Percentiles rank a stretch among this genome's conserved stretches.
Evolutionary conservation across 345 rosid genomes (phyloP).

Genomic region (Schrenkiella parvula): DNA sequence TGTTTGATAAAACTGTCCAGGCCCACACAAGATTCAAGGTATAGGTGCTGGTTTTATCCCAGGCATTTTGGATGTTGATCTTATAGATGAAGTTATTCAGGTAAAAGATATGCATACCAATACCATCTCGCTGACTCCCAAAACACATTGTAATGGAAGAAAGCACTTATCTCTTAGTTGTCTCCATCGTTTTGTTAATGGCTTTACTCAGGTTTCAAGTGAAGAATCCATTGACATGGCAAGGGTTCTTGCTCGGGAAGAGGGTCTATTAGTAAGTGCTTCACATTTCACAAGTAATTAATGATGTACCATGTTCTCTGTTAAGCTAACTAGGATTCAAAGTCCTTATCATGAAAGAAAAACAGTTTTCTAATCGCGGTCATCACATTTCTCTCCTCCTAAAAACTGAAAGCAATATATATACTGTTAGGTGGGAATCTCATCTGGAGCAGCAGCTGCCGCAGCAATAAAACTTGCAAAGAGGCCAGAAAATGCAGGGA

Average conservation of each 20-base stretch:
- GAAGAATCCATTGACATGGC: no score
- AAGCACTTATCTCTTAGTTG: no score
- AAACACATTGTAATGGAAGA: neutral
- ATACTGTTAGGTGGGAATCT: constrained; percentile 96
- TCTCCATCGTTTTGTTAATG: neutral
- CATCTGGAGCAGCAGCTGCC: constrained; percentile 83
- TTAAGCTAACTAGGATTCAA: no score
- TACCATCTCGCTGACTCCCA: neutral
- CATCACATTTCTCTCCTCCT: no score
- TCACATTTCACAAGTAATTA: no score
- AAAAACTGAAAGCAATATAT: no score
- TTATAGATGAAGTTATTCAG: constrained; percentile 79
- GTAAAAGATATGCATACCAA: constrained; percentile 29
- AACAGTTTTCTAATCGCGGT: no score
- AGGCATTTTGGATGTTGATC: constrained; percentile 63
- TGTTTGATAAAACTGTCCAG: constrained; percentile 36
- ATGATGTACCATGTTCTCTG: no score
- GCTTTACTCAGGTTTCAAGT: no score
- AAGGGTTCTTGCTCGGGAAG: no score
- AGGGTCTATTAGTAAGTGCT: no score
- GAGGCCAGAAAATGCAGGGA: constrained; percentile 81
- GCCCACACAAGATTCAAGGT: constrained; percentile 97
- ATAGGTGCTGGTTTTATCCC: constrained; percentile 94
- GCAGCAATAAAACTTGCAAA: constrained; percentile 81
- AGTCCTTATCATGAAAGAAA: no score